Base-by-base conservation (phyloP, 2,329 filamentous ascomycete species). In the Colletotrichum abscissum region DNA sequence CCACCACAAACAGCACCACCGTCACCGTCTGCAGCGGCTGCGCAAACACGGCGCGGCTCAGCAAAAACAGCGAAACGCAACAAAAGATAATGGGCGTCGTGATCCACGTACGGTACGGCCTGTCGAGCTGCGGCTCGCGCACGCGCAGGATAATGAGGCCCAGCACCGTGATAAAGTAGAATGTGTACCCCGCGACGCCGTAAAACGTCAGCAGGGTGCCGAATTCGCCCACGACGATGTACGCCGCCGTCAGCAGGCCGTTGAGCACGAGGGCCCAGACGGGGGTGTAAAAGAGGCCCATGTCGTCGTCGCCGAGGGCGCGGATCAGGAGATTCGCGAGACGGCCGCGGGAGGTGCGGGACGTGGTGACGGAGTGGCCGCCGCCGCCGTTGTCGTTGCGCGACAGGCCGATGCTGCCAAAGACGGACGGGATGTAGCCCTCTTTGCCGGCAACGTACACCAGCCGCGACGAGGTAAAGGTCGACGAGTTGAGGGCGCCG, bases 61-160 rank as follows among this genome's bases (percentile, higher is more conserved):
- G 89, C 76, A 99, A 83, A 80, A 99, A 99, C 76, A 99, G 83
- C 81, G 94, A 97, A 52, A 99, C 97, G 80, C 97, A 99, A 88
- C 97, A 99, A 82, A 99, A 99, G 69, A 98, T 96, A 76, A 99
- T 96, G 12, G 97, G 97, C 2, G 97, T 99, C 1, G 93, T 93
- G 79, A 99, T 98, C 97, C 96, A 99, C 3, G 95, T 98, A 81
- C 92, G 92, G 84, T 99, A 99, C 0, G 97, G 96, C 30, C 97
- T 86, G 81, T 98, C 95, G 58, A 99, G 88, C 75, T 92, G 88
- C 4, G 97, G 97, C 82, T 99, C 97, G 75, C 90, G 90, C 35
- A 98, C 94, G 35, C 97, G 89, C 74, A 99, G 87, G 65, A 99
- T 90, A 75, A 99, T 98, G 62, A 99, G 88, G 0, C 97, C 97